Conservation (phyloP, 2,329 filamentous ascomycete genomes). For the Talaromyces sp. region DNA sequence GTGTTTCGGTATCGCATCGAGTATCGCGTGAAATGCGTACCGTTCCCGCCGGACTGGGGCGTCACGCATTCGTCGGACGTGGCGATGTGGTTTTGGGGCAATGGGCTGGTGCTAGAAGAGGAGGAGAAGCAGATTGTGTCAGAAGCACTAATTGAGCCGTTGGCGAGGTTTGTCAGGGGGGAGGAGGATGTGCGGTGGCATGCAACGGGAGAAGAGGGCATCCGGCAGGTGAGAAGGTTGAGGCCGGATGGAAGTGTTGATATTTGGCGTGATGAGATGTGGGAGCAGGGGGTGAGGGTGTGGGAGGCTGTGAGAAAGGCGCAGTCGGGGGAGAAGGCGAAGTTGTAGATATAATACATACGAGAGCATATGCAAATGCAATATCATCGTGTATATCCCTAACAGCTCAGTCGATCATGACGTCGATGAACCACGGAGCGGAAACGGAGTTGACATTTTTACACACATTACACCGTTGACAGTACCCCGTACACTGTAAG, state of each 20-base stretch:
- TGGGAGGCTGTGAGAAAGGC: constrained; percentile 36
- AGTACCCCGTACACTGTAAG: no score
- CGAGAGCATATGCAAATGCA: neutral
- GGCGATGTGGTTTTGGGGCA: constrained; percentile 54
- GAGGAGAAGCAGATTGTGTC: constrained; percentile 42
- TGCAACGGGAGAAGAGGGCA: constrained; percentile 6
- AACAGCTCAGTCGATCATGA: no score
- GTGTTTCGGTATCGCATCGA: constrained; percentile 52
- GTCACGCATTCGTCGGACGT: constrained; percentile 53
- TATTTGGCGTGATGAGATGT: constrained; percentile 42
- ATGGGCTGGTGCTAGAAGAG: constrained; percentile 36
- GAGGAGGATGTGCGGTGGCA: constrained; percentile 16
- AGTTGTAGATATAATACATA: constrained; percentile 1
- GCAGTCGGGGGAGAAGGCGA: neutral
- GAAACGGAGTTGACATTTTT: no score
- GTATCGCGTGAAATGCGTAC: constrained; percentile 45
- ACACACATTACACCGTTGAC: no score
- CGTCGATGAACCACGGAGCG: no score
- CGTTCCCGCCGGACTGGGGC: constrained; percentile 44
- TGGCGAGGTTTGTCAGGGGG: constrained; percentile 23
- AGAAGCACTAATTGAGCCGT: constrained; percentile 23
- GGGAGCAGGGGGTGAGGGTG: constrained; percentile 43
- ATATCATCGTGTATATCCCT: neutral
- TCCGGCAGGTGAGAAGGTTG: constrained; percentile 40
- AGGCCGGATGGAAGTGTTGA: constrained; percentile 42